Base-by-base conservation (phyloP, 352 stramenopile genomes). In the Albugo candida region DNA sequence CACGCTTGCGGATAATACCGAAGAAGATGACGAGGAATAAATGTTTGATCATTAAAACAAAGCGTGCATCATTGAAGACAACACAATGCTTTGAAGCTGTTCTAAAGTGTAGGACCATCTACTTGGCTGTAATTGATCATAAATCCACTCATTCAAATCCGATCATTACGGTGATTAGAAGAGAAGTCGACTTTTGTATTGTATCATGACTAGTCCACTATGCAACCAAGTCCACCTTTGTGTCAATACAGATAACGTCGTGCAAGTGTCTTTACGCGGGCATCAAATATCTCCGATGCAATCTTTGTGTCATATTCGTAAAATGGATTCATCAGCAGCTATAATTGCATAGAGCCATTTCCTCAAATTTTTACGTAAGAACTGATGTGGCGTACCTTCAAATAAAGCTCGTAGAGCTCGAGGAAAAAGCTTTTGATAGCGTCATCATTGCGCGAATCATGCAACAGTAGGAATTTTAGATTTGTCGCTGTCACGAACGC, bases 381-480 rank as follows among this genome's bases (percentile, higher is more conserved):
- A 43, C 19, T 13, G 35, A n/a, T 11, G 14, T 16, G 1, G 44
- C 59, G n/a, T 58, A 94, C 81, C 79, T 98, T 97, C 31, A 98
- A 84, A 59, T 97, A 98, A 41, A 97, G 74, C 56, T 97, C 92
- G 56, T 98, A 93, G 18, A 97, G 87, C 41, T 97, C 93, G 44
- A 93, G 74, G 60, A 98, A 98, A 59, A 98, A 98, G 36, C 77
- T 88, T 55, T 92, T 86, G 48, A 98, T 85, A 14, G 71, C 91
- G 53, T 98, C 92, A 60, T 97, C 92, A 56, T 86, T 95, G 47
- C 87, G 83, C 36, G 65, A 85, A 44, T 94, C 78, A 60, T 98
- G 93, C 40, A 98, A 67, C 19, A 98, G 58, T 56, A 98, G 75
- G 54, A 98, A 96, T 60, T 96, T 97, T 46, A 96, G 72, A 47